Base-by-base conservation (phyloP, 106 monocot species). In the Dendrobium chrysotoxum region DNA sequence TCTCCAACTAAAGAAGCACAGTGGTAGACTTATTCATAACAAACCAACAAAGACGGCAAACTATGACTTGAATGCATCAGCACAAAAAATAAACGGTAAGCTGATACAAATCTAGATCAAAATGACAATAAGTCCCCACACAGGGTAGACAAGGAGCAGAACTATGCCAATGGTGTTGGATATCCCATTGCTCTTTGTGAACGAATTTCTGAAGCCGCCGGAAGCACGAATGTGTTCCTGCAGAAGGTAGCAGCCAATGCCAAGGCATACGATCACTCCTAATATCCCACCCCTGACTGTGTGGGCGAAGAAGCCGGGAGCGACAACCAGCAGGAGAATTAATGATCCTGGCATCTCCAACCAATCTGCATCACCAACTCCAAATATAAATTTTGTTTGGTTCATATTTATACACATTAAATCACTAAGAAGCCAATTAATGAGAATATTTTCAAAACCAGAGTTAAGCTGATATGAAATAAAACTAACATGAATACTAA, bases 161-260 rank as follows among this genome's bases (percentile, higher is more conserved):
- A 98, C n/a, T 81, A 98, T 90, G 39, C 98, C 98, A 7, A 92
- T 12, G 9, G 85, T 81, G 88, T 98, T 98, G 41, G 91, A 98
- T 17, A 92, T 41, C 40, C 94, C 98, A 40, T 98, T 80, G 78
- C 81, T 85, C 84, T 91, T 87, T 1, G 89, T 91, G 86, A 95
- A 88, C 0, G 92, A 86, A 80, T 92, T 94, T 79, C 91, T 88
- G 85, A 98, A 92, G 40, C 98, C 88, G 13, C 92, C 98, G 0
- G 98, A 94, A 42, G 98, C 91, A 0, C 89, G 81, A 79, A 98
- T 86, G 85, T 98, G 98, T 85, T 98, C 94, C 70, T 94, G 98
- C 26, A 98, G 90, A 28, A 98, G 88, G 84, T 91, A 98, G 80
- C 91, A 88, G 8, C 85, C 84, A 13, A 98, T 98, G 47, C 73